These are phyloP conservation scores for Aspergillus affinis DNA, from an alignment of 495 filamentous ascomycete species.

Conservation along the genomic window DNA sequence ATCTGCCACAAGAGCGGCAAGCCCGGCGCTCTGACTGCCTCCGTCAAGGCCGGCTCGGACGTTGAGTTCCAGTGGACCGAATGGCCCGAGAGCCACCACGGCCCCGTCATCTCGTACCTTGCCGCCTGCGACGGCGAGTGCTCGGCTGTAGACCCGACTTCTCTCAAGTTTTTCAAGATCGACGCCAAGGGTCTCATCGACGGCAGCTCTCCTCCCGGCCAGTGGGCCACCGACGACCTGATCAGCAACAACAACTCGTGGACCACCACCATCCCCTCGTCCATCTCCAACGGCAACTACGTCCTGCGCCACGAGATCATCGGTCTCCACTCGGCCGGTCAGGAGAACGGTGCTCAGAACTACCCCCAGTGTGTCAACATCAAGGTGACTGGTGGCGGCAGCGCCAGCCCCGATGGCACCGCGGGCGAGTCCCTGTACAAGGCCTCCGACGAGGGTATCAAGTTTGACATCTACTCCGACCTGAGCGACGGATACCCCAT, in stretches of 20 bases:
- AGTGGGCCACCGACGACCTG: conserved; percentile 66
- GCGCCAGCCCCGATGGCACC: conserved; percentile 53
- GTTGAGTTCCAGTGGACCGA: conserved; percentile 62
- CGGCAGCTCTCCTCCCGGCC: conserved; percentile 47
- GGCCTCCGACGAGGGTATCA: conserved; percentile 58
- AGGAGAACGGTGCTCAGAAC: conserved; percentile 63
- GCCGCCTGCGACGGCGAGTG: conserved; percentile 69
- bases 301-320: conserved; percentile 78
- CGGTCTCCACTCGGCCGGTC: conserved; percentile 62
- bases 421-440: conserved; percentile 60
- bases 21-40: conserved; percentile 50
- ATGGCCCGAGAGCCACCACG: conserved; percentile 67
- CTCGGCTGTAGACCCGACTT: conserved; percentile 58
- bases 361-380: conserved; percentile 79
- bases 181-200: conserved; percentile 58
- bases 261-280: conserved; percentile 63
- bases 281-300: conserved; percentile 67
- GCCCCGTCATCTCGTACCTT: conserved; percentile 73
- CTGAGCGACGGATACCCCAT: conserved; percentile 46
- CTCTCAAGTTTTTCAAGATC: conserved; percentile 75
- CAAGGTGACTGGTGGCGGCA: conserved; percentile 62
- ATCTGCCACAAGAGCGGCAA: conserved; percentile 63
- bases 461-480: conserved; percentile 57
- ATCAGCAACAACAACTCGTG: conserved; percentile 63
- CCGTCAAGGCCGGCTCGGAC: conserved; percentile 51